Evolutionary conservation across 2,329 filamentous ascomycete genomes (phyloP).

Genomic region (Colletotrichum aenigma): DNA sequence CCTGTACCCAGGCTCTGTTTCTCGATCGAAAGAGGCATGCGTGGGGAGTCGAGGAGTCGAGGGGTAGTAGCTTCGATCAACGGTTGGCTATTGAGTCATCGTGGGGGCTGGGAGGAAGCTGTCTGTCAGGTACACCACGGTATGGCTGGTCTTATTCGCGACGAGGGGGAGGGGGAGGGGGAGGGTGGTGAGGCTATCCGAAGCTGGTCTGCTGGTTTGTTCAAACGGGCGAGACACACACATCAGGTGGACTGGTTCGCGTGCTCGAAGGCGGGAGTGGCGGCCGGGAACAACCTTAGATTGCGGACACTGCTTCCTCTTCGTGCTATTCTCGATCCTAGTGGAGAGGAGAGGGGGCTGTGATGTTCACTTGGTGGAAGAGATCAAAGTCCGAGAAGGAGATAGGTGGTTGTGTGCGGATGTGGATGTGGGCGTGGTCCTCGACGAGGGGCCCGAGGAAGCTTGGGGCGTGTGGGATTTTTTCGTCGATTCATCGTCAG

Average conservation of each 20-base stretch:
- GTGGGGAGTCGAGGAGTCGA: background rate
- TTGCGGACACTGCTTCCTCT: background rate
- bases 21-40: background rate
- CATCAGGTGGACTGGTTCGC: background rate
- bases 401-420: background rate
- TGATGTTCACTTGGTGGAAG: background rate
- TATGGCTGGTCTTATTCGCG: background rate
- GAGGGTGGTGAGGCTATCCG: background rate
- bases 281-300: slow-evolving; percentile 9
- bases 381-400: background rate
- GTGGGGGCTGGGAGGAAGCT: background rate
- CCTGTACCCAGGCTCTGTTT: background rate
- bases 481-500: background rate
- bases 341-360: background rate
- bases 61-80: background rate
- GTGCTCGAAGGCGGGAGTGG: slow-evolving; percentile 4
- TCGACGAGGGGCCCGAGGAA: background rate
- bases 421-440: background rate
- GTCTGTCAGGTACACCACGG: background rate
- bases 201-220: background rate
- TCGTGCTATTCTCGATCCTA: background rate
- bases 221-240: background rate
- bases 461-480: background rate
- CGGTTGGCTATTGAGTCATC: background rate
- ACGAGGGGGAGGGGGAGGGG: background rate